Conservation (phyloP, 2,329 filamentous ascomycete species). For the Cercospora sojina region DNA sequence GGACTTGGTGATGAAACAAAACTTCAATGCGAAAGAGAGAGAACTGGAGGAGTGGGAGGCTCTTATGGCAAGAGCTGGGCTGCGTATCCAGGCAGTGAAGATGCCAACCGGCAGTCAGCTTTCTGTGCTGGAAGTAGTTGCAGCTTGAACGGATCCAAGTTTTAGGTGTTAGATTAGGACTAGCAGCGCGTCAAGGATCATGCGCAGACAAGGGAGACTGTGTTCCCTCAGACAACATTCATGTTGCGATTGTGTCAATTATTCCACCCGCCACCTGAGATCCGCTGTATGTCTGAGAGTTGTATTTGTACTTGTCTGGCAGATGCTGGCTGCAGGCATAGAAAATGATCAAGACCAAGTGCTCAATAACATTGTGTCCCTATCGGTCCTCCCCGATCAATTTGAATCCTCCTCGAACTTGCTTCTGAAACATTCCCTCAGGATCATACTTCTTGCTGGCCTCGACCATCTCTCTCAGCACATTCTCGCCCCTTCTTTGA, state of each 20-base stretch:
- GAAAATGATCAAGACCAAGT: too few species aligned
- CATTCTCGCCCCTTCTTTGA: constrained; percentile 34
- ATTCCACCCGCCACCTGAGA: too few species aligned
- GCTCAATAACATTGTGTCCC: too few species aligned
- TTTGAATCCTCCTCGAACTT: constrained; percentile 40
- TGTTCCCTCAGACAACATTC: too few species aligned
- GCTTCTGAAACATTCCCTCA: constrained; percentile 37
- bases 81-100: neutral
- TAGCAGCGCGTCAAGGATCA: too few species aligned
- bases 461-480: constrained; percentile 32
- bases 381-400: neutral
- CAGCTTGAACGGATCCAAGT: neutral
- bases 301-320: too few species aligned
- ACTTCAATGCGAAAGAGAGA: constrained; percentile 11
- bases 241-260: too few species aligned
- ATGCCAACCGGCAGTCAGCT: neutral
- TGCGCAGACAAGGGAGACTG: too few species aligned
- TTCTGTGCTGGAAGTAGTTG: neutral
- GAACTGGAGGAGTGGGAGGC: constrained; percentile 8
- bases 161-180: too few species aligned
- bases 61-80: neutral
- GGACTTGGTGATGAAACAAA: constrained; percentile 10
- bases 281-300: too few species aligned
- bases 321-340: too few species aligned
- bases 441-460: constrained; percentile 41